Evolutionary conservation across 306 rosid species (phyloP), one percentile per base, ranked within the genome.

Genomic region (Vigna unguiculata): DNA sequence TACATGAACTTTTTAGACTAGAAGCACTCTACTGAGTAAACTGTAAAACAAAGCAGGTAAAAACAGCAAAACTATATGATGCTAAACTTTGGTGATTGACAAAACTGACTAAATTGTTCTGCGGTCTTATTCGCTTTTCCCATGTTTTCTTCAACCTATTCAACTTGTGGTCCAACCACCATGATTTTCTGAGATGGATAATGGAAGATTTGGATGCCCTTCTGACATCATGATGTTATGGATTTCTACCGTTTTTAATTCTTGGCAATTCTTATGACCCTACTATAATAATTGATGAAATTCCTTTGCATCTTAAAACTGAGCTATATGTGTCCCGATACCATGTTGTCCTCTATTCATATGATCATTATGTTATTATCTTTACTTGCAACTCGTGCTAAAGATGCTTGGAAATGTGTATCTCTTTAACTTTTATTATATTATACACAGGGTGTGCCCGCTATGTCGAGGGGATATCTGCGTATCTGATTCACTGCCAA

Each of bases 381-480:
- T 67, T 72, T 51, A 19, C 54, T 25, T 7, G 25, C 38, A 46
- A 75, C 69, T 60, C 67, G 57, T 80, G 70, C 34, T 67, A 34
- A 47, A 61, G 59, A 63, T 52, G 55, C 76, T 16, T 49, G 55
- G 72, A 45, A 54, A 75, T 75, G 48, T 64, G 57, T 55, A 13
- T 63, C 69, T 58, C 77, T 11, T 72, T 51, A n/a, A 61, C 71
- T 60, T 78, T 51, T 76, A 17, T 15, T 34, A 6, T 70, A 21
- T 79, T 75, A 51, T 81, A 48, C 77, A 78, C 97, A 96, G 99
- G 98, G 99, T 96, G 63, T 96, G 99, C 73, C 99, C 99, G 12
- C 89, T 96, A 16, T 96, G 99, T 78, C 86, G 99, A 21, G 88
- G 97, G 22, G 99, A 96, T 83, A 76, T 96, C 55, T 96, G 99